Conservation (phyloP, 2,329 filamentous ascomycete species). For the Cytospora paraplurivora region DNA sequence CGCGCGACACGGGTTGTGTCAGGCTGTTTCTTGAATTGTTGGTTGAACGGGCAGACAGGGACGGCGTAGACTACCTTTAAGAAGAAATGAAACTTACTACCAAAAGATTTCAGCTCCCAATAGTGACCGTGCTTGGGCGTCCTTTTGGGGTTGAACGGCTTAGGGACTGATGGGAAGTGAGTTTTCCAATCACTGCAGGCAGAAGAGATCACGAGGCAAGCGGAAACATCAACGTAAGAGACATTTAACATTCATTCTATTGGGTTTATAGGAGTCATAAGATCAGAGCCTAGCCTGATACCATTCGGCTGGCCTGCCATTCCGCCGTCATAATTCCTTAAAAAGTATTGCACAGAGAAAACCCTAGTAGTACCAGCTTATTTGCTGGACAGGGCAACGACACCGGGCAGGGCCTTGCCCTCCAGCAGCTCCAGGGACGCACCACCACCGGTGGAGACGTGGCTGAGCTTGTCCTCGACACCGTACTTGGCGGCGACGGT, state of each 20-base stretch:
- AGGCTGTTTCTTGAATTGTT: not conserved
- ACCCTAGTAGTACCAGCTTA: slow-evolving; percentile 41
- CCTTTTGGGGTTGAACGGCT: not conserved
- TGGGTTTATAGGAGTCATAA: slow-evolving; percentile 18
- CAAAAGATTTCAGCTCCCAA: not conserved
- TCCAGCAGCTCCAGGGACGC: slow-evolving; percentile 94
- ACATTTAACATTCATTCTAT: slow-evolving; percentile 23
- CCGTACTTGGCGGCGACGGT: slow-evolving; percentile 97
- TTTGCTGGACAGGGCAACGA: slow-evolving; percentile 83
- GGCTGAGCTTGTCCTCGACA: slow-evolving; percentile 94
- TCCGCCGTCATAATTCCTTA: slow-evolving; percentile 34
- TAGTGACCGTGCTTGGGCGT: not conserved
- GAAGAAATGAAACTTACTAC: slow-evolving; percentile 9
- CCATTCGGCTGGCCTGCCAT: slow-evolving; percentile 35
- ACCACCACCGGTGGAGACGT: slow-evolving; percentile 96
- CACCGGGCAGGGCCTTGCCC: slow-evolving; percentile 96
- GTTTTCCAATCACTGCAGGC: no score
- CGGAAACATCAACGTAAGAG: not conserved
- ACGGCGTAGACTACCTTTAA: slow-evolving; percentile 18
- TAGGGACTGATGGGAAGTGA: not conserved
- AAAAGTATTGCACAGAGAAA: slow-evolving; percentile 4
- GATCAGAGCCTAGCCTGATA: slow-evolving; percentile 42
- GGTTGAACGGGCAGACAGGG: not conserved
- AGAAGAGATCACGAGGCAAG: no score
- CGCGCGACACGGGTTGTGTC: not conserved